phyloP scores from a whole-genome alignment of 1,284 basidiomycete species.

The Tilletia caries region DNA sequence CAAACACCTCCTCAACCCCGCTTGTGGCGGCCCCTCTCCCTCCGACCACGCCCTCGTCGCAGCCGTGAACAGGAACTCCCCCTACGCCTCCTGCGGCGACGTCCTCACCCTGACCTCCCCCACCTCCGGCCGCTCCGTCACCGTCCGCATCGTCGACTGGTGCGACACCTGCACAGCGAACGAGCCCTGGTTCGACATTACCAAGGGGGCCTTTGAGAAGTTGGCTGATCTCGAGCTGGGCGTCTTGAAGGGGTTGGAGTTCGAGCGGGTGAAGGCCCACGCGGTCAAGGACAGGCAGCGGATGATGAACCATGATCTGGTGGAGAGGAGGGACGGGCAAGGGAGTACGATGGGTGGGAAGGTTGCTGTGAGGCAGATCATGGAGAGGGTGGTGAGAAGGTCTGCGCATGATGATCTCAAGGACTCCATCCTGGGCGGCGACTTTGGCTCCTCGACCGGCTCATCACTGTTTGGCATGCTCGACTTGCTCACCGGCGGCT shows the following conservation, averaged over 20 bases:
- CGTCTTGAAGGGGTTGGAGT: constrained; percentile 5
- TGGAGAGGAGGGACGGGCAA: no score
- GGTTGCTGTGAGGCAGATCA: no score
- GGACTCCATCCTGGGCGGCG: not conserved
- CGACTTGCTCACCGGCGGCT: not conserved
- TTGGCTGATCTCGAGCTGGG: constrained; percentile 12
- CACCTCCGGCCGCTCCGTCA: not conserved
- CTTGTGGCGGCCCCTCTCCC: constrained; percentile 6
- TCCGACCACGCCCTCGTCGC: constrained; percentile 9
- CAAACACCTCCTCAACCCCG: not conserved
- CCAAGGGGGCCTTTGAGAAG: constrained; percentile 14
- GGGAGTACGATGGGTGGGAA: no score
- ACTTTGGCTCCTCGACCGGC: not conserved
- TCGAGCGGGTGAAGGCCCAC: not conserved
- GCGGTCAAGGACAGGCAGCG: not conserved
- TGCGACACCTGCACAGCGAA: constrained; percentile 6
- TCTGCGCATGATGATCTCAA: not conserved
- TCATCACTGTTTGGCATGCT: not conserved
- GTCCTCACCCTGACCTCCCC: not conserved
- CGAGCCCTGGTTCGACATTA: constrained; percentile 8
- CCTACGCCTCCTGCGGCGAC: not conserved
- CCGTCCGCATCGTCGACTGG: constrained; percentile 7
- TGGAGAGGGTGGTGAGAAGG: not conserved
- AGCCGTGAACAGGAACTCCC: constrained; percentile 6
- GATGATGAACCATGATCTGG: no score